Evolutionary conservation across 225 moss, liverwort and hornwort species (phyloP).

Genomic region (Pleurozium schreberi): DNA sequence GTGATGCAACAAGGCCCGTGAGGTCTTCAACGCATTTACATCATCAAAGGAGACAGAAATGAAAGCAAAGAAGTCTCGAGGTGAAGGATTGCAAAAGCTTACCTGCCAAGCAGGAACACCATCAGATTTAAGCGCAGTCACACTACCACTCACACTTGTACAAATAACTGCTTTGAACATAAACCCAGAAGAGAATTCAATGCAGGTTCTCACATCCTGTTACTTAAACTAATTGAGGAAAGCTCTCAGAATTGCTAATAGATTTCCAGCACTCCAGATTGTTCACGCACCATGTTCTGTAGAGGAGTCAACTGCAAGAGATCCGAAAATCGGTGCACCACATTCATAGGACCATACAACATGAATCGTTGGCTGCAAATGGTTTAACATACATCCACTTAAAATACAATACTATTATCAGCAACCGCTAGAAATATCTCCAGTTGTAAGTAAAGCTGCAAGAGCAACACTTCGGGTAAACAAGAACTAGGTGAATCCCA

Average conservation of each 20-base stretch:
- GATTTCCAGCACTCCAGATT: neutral
- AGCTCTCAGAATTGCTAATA: neutral
- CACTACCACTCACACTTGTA: constrained; percentile 16
- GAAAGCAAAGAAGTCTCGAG: neutral
- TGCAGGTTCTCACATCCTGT: neutral
- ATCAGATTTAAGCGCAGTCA: constrained; percentile 11
- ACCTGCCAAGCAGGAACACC: constrained; percentile 27
- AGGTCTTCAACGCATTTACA: neutral
- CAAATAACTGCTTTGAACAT: constrained; percentile 19
- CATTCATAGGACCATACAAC: constrained; percentile 20
- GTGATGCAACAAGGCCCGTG: neutral
- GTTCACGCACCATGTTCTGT: constrained; percentile 9
- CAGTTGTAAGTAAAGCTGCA: neutral
- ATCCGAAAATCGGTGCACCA: constrained; percentile 33
- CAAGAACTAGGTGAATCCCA: neutral
- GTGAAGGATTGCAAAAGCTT: neutral
- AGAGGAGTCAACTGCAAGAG: constrained; percentile 20
- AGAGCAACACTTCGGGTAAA: neutral
- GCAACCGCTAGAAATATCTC: neutral
- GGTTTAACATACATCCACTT: neutral
- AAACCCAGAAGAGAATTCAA: neutral
- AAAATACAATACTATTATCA: neutral
- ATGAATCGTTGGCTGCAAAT: constrained; percentile 14
- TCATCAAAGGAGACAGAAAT: neutral
- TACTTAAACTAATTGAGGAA: neutral